Base-by-base conservation (phyloP, 345 rosid species). In the Rhodamnia rubescens region DNA sequence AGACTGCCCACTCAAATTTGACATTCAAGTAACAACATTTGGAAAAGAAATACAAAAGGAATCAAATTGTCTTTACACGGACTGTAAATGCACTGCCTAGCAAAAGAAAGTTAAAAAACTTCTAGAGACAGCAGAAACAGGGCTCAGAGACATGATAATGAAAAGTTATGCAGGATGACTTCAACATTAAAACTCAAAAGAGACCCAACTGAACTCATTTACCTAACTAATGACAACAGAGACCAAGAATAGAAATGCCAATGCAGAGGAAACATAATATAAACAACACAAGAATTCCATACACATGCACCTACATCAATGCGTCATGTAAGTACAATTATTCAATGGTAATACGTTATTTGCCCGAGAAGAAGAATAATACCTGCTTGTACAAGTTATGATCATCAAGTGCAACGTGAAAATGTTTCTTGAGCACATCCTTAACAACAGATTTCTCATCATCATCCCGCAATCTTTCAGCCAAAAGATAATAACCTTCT, bases 401-500 rank as follows among this genome's bases (percentile, higher is more conserved):
- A 87, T 90, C 92, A 80, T 89, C 87, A 92, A 95, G 93, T 52
- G 84, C 89, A 84, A 94, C 90, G 3, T 92, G 94, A 78, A 95
- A 93, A 89, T 89, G 93, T 90, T 86, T 94, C 88, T 93, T 94
- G 85, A 97, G 89, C 88, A 94, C 92, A 88, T 93, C 94, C 90
- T 92, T 96, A 82, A 97, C 99, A 75, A 95, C 93, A 80, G 80
- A 55, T 88, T 91, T 97, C 93, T 97, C 99, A 83, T 88, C 90
- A 44, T 94, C 96, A 88, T 95, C 96, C 78, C 99, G 96, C 85
- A 97, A 89, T 92, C 98, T 95, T 88, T 97, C 98, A 47, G 98
- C 98, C 90, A 97, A 88, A 85, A 97, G 93, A 88, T 95, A 95
- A 90, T 94, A 97, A 74, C 99, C 99, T 85, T 97, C 97, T 88